These are phyloP conservation scores for Trebouxia sp. DNA, from an alignment of 139 green algal species.

Conservation along the genomic window DNA sequence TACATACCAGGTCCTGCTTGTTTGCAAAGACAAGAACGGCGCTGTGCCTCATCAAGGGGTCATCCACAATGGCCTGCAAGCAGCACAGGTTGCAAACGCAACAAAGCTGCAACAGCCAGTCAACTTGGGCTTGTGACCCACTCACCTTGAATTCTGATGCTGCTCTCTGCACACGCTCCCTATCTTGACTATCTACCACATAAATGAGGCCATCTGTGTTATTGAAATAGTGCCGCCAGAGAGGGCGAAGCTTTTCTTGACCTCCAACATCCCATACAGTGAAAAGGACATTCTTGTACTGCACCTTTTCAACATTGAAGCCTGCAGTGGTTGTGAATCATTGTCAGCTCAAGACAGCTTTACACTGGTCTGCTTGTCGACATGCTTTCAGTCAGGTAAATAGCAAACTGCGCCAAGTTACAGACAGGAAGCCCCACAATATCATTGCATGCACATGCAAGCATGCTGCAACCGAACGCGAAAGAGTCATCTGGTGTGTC, in stretches of 20 bases:
- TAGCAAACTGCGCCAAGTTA: too few species aligned
- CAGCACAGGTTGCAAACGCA: neutral
- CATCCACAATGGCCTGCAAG: constrained; percentile 81
- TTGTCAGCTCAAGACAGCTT: too few species aligned
- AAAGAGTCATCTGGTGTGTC: neutral
- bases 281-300: constrained; percentile 95
- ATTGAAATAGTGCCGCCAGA: constrained; percentile 98
- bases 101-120: neutral
- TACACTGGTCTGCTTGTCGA: too few species aligned
- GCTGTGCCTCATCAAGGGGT: constrained; percentile 91
- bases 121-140: neutral
- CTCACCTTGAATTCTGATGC: constrained; percentile 84
- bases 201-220: constrained; percentile 99
- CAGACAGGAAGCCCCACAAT: neutral
- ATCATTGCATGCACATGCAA: neutral
- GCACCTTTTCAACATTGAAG: constrained; percentile 96
- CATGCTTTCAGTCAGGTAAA: too few species aligned
- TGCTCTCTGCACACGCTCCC: constrained; percentile 82
- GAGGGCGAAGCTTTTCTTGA: constrained; percentile 93
- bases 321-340: too few species aligned
- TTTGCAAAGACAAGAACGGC: constrained; percentile 99
- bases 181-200: constrained; percentile 96
- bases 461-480: neutral
- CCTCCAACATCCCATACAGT: constrained; percentile 97
- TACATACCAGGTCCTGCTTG: constrained; percentile 87